Evolutionary conservation across 2,329 filamentous ascomycete genomes (phyloP).

Genomic region (Blastomyces silverae): DNA sequence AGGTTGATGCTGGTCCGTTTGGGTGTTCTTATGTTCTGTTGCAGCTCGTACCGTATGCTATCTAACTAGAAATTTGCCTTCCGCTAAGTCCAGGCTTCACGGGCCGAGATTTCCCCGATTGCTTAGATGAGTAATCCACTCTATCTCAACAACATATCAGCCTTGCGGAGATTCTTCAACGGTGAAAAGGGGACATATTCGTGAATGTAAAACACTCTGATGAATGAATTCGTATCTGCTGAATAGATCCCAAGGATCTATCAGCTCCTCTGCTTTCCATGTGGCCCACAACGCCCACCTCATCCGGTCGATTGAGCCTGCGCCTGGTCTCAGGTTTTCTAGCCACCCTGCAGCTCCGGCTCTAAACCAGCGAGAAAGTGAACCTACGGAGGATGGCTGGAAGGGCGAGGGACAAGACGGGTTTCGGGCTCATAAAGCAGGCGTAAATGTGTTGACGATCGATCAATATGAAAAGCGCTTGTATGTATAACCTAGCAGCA

Average conservation of each 20-base stretch:
- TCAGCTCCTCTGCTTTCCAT: conserved; percentile 58
- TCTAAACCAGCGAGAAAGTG: conserved; percentile 17
- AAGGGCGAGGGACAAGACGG: conserved; percentile 26
- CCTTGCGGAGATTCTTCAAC: background rate
- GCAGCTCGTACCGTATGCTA: too few relatives aligned
- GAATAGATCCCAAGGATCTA: conserved; percentile 64
- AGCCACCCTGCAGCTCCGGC: conserved; percentile 44
- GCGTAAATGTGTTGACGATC: conserved; percentile 70
- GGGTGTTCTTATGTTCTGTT: background rate
- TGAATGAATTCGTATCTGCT: conserved; percentile 73
- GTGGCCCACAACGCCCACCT: conserved; percentile 59
- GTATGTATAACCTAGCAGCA: conserved; percentile 39
- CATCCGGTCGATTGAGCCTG: conserved; percentile 61
- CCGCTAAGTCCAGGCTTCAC: background rate
- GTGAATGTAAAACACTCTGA: conserved; percentile 28
- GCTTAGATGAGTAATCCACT: background rate
- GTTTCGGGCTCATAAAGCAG: conserved; percentile 60
- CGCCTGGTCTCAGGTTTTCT: conserved; percentile 62
- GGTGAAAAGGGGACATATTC: background rate
- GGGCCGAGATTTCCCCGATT: background rate
- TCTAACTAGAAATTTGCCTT: background rate
- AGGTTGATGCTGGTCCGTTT: too few relatives aligned
- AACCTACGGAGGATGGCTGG: conserved; percentile 14
- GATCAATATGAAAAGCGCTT: conserved; percentile 75
- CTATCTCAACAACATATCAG: background rate